A percentile compares a stretch with the other conserved stretches of the same genome.
These are phyloP conservation scores for Zoysia matrella DNA, from an alignment of 202 grass and related monocot genomes.

Conservation along the genomic window DNA sequence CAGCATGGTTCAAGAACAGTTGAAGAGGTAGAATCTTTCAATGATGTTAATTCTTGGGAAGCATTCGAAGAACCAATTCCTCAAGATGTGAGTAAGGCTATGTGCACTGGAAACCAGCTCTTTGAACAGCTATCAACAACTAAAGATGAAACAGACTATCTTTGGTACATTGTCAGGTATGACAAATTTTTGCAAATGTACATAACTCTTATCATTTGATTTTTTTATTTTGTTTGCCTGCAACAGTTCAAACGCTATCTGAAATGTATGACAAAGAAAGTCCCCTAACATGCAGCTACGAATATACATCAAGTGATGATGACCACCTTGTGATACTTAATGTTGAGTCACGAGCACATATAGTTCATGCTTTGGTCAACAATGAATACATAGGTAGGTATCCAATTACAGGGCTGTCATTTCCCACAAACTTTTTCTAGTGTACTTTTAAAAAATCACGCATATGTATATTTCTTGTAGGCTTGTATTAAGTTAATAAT, in stretches of 20 bases:
- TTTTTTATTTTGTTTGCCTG: slow-evolving; percentile 10
- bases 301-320: slow-evolving; percentile 48
- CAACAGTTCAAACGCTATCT: neutral
- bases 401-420: neutral
- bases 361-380: slow-evolving; percentile 90
- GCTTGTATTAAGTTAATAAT: neutral
- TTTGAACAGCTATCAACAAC: slow-evolving; percentile 80
- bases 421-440: neutral
- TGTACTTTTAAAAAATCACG: slow-evolving; percentile 25
- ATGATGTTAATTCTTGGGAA: slow-evolving; percentile 55
- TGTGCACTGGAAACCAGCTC: slow-evolving; percentile 50
- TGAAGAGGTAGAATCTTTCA: slow-evolving; percentile 51
- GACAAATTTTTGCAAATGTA: neutral
- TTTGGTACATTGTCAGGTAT: slow-evolving; percentile 86
- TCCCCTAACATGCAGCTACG: slow-evolving; percentile 63
- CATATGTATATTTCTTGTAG: neutral
- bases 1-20: slow-evolving; percentile 62
- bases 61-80: slow-evolving; percentile 66
- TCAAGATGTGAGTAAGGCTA: slow-evolving; percentile 34
- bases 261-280: slow-evolving; percentile 7
- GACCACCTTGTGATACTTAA: slow-evolving; percentile 50
- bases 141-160: slow-evolving; percentile 91
- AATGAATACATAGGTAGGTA: slow-evolving; percentile 60
- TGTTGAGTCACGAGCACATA: slow-evolving; percentile 78
- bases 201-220: slow-evolving; percentile 6